Evolutionary conservation across 192 early-diverging fungal genomes (phyloP).

Genomic region (Podila clonocystis): DNA sequence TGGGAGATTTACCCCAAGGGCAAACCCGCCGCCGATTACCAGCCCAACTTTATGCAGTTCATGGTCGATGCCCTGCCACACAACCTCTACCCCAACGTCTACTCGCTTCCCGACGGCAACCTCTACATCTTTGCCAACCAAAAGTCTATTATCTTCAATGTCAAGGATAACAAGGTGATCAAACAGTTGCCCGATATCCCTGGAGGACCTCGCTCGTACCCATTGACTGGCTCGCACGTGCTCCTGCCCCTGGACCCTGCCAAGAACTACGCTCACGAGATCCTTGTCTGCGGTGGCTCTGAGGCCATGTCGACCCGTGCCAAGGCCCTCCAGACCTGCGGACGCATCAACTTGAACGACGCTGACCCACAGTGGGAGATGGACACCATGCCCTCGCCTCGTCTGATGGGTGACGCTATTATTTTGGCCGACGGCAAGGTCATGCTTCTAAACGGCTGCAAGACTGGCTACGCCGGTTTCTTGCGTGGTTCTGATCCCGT

Average conservation of each 20-base stretch:
- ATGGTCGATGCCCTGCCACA: slow-evolving; percentile 59
- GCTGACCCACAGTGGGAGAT: slow-evolving; percentile 60
- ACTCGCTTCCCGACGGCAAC: slow-evolving; percentile 60
- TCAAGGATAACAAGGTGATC: slow-evolving; percentile 49
- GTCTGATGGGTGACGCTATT: slow-evolving; percentile 65
- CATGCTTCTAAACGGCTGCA: slow-evolving; percentile 73
- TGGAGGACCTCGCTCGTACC: slow-evolving; percentile 62
- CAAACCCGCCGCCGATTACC: slow-evolving; percentile 8
- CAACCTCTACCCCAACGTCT: slow-evolving; percentile 63
- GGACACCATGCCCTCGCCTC: slow-evolving; percentile 55
- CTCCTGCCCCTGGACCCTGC: slow-evolving; percentile 64
- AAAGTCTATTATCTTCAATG: slow-evolving; percentile 63
- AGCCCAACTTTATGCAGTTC: slow-evolving; percentile 51
- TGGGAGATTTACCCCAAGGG: slow-evolving; percentile 54
- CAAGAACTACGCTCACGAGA: slow-evolving; percentile 64
- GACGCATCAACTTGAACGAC: slow-evolving; percentile 56
- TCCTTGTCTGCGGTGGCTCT: slow-evolving; percentile 72
- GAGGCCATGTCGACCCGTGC: slow-evolving; percentile 25
- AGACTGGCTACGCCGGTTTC: slow-evolving; percentile 66
- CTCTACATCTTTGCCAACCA: slow-evolving; percentile 63
- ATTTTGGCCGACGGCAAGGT: slow-evolving; percentile 64
- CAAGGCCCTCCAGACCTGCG: slow-evolving; percentile 56
- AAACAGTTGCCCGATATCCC: slow-evolving; percentile 56
- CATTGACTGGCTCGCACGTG: slow-evolving; percentile 62
- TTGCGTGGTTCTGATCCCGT: slow-evolving; percentile 57